Evolutionary conservation across 192 early-diverging fungal species (phyloP).

Genomic region (Backusella liffmaniae): DNA sequence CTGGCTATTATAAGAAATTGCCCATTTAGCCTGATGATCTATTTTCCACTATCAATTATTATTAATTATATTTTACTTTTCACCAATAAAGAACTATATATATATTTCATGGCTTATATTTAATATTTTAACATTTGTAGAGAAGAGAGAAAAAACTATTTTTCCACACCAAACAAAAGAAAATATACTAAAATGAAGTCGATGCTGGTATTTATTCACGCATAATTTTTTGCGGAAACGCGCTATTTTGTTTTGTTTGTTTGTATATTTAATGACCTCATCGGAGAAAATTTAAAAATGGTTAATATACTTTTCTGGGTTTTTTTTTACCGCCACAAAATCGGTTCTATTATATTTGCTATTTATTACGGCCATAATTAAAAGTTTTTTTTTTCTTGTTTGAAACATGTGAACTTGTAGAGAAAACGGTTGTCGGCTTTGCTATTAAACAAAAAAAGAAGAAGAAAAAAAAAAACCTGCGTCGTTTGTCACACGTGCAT

Average conservation of each 20-base stretch:
- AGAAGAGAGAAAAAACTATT: background rate
- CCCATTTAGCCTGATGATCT: background rate
- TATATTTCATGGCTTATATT: no score
- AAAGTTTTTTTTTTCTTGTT: no score
- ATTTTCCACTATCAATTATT: no score
- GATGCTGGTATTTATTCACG: background rate
- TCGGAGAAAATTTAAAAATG: conserved; percentile 2
- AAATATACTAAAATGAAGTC: no score
- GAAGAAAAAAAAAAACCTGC: background rate
- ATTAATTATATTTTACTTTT: no score
- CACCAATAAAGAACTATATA: no score
- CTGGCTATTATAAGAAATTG: background rate
- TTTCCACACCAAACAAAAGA: no score
- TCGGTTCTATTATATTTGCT: background rate
- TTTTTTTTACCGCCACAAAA: background rate
- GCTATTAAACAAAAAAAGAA: background rate
- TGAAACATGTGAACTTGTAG: no score
- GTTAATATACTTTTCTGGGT: background rate
- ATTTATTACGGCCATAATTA: no score
- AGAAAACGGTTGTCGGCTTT: background rate
- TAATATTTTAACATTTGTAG: background rate
- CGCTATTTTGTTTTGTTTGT: background rate
- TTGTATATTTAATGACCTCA: background rate
- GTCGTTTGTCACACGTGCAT: background rate
- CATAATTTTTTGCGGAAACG: background rate